Evolutionary conservation across 1,284 basidiomycete species (phyloP).

Genomic region (Malassezia japonica): DNA sequence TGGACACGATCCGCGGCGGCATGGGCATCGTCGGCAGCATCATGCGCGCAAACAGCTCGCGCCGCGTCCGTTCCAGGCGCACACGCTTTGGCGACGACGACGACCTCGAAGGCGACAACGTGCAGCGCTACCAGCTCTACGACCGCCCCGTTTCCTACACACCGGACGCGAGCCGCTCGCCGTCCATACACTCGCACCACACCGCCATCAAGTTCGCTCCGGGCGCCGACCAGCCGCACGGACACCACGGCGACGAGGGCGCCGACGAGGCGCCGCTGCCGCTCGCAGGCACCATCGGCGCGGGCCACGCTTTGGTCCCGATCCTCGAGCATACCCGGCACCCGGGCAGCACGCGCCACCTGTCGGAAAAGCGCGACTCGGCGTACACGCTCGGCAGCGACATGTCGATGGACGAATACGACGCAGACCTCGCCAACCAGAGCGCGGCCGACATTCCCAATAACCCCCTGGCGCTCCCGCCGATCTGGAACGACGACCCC

Average conservation of each 20-base stretch:
- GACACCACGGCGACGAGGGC: constrained; percentile 20
- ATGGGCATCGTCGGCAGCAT: constrained; percentile 44
- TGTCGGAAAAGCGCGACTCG: neutral
- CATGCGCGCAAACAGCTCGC: constrained; percentile 40
- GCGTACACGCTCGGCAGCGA: neutral
- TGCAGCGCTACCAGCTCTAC: constrained; percentile 36
- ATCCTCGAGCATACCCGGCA: constrained; percentile 9
- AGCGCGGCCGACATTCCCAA: constrained; percentile 1
- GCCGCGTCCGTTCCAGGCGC: constrained; percentile 22
- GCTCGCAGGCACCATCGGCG: neutral
- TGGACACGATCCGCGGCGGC: constrained; percentile 45
- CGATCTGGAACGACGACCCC: neutral
- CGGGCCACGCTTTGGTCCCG: constrained; percentile 2
- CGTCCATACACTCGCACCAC: neutral
- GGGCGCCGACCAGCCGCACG: constrained; percentile 24
- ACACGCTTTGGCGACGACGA: constrained; percentile 14
- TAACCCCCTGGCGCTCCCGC: neutral
- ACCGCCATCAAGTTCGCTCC: constrained; percentile 25
- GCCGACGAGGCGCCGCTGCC: neutral
- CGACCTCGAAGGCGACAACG: constrained; percentile 16
- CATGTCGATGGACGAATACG: constrained; percentile 1
- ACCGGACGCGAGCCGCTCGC: neutral
- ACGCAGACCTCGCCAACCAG: constrained; percentile 9
- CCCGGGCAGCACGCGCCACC: neutral
- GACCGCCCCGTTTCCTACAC: constrained; percentile 29